phyloP scores from a whole-genome alignment of 768 basidiomycete genomes.

The Amanita muscaria region DNA sequence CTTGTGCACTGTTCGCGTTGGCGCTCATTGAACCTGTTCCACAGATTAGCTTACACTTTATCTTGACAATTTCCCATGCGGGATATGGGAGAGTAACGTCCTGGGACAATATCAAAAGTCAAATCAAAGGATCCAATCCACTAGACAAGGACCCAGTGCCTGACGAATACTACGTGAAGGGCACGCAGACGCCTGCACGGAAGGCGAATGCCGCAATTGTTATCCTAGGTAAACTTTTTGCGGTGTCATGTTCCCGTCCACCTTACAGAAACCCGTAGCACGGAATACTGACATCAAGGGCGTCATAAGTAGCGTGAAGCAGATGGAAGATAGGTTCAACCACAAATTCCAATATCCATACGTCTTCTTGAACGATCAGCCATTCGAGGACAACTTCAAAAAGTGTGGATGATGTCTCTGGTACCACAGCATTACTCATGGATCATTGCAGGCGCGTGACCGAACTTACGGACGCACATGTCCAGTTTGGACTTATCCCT shows the following conservation, averaged over 20 bases:
- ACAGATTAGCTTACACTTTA: slow-evolving; percentile 51
- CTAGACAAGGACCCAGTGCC: slow-evolving; percentile 53
- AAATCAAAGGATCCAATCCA: slow-evolving; percentile 25
- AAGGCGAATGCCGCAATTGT: slow-evolving; percentile 82
- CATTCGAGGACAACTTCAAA: slow-evolving; percentile 68
- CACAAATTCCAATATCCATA: slow-evolving; percentile 78
- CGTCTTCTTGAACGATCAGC: slow-evolving; percentile 79
- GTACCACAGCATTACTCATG: not conserved
- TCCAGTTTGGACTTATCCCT: slow-evolving; percentile 75
- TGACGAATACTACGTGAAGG: slow-evolving; percentile 44
- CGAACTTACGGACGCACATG: slow-evolving; percentile 50
- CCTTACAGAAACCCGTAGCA: slow-evolving; percentile 24
- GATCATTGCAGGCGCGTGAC: slow-evolving; percentile 36
- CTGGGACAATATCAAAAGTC: slow-evolving; percentile 32
- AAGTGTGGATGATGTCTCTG: slow-evolving; percentile 27
- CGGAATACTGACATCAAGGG: slow-evolving; percentile 54
- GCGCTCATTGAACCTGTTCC: not conserved
- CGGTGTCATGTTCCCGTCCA: not conserved
- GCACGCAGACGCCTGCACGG: slow-evolving; percentile 32
- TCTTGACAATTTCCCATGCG: slow-evolving; percentile 58
- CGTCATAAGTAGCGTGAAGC: slow-evolving; percentile 56
- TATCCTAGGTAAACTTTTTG: slow-evolving; percentile 42
- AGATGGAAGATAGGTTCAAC: slow-evolving; percentile 89
- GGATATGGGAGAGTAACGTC: slow-evolving; percentile 56
- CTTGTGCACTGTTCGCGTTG: not conserved